Evolutionary conservation across 768 basidiomycete species (phyloP), one percentile per base, ranked within the genome.

Genomic region (Suillus americanus): DNA sequence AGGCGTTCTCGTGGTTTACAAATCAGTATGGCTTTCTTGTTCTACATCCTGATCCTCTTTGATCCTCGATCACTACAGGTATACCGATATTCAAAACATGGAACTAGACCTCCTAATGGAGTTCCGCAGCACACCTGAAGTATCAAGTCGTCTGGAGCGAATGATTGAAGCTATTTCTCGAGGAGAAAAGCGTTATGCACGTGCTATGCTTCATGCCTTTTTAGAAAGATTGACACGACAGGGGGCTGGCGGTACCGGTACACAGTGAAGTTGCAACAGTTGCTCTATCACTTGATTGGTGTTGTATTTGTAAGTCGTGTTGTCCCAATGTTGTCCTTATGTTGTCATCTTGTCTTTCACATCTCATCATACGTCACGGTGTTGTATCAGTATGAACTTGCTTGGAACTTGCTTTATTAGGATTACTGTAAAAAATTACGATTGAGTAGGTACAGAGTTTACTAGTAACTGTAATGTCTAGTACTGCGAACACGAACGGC

Each of bases 1-100:
- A 75, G 67, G 65, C 69, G 2, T 74, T 77, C 37, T 74, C 74
- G 5, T 75, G 67, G 66, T 77, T 75, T 60, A 77, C 74, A 9
- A 57, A 75, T 20, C 69, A 72, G 75, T 77, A 62, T 10, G 16
- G 3, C 2, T 5, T 12, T 23, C 48, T 6, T n/a, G 3, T 25
- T n/a, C 25, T 33, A 20, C 30, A 33, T 10, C 33, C 7, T 5
- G 7, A 2, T 12, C n/a, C 56, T 67, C 43, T 65, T 14, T 25
- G 28, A 48, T 6, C 43, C 18, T 54, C 12, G 20, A 56, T 25
- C 3, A 35, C 60, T 48, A 57, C 28, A 74, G 72, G 61, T 65
- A 74, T 16, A 45, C 61, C 13, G 64, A 64, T 1, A 65, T 74
- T 62, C 70, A 20, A 37, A n/a, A 63, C 16, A 53, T 60, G 54